Evolutionary conservation across 805 yeast genomes (phyloP), one percentile per base, ranked within the genome.

Genomic region (Hanseniaspora valbyensis): DNA sequence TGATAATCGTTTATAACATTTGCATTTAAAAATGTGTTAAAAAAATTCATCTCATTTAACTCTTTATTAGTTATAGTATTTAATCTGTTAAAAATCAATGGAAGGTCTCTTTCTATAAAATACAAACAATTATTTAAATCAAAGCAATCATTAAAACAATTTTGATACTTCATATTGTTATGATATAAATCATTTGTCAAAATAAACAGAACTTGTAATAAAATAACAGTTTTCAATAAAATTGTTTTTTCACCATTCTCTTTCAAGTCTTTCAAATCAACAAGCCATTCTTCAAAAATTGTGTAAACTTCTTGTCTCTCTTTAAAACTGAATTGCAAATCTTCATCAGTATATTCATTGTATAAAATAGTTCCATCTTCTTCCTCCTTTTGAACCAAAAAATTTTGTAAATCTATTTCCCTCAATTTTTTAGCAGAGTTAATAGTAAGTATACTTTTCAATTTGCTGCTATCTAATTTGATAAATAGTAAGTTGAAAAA

Each of bases 171-270:
- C 30, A 40, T 25, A 29, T 48, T 48, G 22, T 48, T 32, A 14
- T 48, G 51, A 14, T 14, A 48, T 32, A 48, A 48, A 28, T 48
- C 51, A 26, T 32, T 48, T 0, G 32, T 10, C n/a, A 48, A 22
- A 26, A 48, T 26, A 33, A 48, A 48, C 33, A 48, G 18, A 3
- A 48, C 41, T n/a, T 48, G 51, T 4, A 48, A 13, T 9, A 48
- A 21, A 9, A 29, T 13, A 18, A 48, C 29, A 7, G 29, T 33
- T 19, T 48, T 48, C 4, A 48, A 9, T 9, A 39, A 24, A 3
- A 40, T 32, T 32, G 24, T 16, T 16, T 40, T 39, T 8, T 22
- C 21, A 3, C 26, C 25, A n/a, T 24, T 32, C 10, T 19, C 14
- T 26, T 26, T 28, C 16, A 25, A 9, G 4, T 25, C 25, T 19